Evolutionary conservation across 139 green algal genomes (phyloP).

Genomic region (Auxenochlorella pyrenoidosa): DNA sequence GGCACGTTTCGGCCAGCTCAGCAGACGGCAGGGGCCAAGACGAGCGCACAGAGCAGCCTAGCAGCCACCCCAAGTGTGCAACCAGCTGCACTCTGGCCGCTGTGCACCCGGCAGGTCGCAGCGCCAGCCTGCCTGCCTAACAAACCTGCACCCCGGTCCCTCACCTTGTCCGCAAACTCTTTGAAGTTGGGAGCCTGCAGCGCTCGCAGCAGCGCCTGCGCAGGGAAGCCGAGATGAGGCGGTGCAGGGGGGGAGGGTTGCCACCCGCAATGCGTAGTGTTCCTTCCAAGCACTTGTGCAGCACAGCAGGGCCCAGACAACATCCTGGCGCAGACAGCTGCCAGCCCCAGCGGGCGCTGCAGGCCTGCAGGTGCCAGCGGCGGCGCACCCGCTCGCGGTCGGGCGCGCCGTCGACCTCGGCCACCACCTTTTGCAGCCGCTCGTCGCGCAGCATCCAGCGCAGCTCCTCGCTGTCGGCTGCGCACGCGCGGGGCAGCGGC

Average conservation of each 20-base stretch:
- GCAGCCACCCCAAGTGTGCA: not conserved
- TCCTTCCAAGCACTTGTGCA: too few species aligned
- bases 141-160: not conserved
- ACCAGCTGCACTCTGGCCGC: not conserved
- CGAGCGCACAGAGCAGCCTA: not conserved
- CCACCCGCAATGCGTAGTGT: not conserved
- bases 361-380: not conserved
- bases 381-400: constrained; percentile 52
- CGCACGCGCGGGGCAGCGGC: not conserved
- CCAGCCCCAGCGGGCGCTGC: too few species aligned
- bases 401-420: constrained; percentile 43
- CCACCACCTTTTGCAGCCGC: constrained; percentile 52
- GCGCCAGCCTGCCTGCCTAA: not conserved
- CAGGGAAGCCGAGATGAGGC: too few species aligned
- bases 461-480: constrained; percentile 54
- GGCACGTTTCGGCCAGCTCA: not conserved
- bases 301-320: too few species aligned
- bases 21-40: too few species aligned
- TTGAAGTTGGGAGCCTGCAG: constrained; percentile 49
- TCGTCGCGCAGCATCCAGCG: constrained; percentile 48
- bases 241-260: not conserved
- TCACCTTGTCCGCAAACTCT: constrained; percentile 45
- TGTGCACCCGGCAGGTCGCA: too few species aligned
- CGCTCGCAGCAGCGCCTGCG: constrained; percentile 22
- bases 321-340: too few species aligned